Base-by-base conservation (phyloP, 805 yeast species). In the Nadsonia fulvescens region DNA sequence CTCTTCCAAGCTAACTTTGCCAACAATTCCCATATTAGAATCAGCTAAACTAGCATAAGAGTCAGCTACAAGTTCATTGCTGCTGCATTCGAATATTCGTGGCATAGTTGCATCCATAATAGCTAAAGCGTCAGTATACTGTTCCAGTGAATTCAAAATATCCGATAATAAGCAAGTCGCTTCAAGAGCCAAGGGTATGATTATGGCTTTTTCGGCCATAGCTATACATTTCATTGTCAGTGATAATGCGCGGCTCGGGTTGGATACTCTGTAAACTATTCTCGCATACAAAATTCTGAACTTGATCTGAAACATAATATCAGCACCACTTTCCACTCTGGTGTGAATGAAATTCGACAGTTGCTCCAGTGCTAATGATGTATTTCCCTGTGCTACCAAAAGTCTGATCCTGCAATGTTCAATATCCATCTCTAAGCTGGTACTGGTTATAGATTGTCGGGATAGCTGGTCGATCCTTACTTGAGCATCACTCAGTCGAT, bases 241-340 rank as follows among this genome's bases (percentile, higher is more conserved):
- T 1, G 73, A 58, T 6, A 72, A 34, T 1, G 64, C 66, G 30
- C 73, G 53, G 6, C 60, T 44, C 8, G 68, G 63, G 4, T 56
- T 46, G 0, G 28, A 23, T 12, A 20, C 23, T 9, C 22, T 20
- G 17, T 8, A 17, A 17, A 17, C n/a, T 8, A n/a, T n/a, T n/a
- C n/a, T n/a, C n/a, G 19, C 19, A 36, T 63, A 61, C 26, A 68
- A 37, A 7, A 68, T 37, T 24, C 57, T 63, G 29, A 62, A 56
- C 37, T 54, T 54, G 12, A 67, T 45, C 18, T 52, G 51, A 54
- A 65, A 59, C 25, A 49, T 53, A 16, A 54, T 48, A 35, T 63
- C 79, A 73, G 69, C 15, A 59, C n/a, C 19, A 17, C 19, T 17
- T 17, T 8, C 19, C 19, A n/a, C n/a, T n/a, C n/a, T n/a, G n/a